A percentile compares a stretch with the other conserved stretches of the same genome.
These are phyloP conservation scores for Arthrobotrys pseudoclavata DNA, from an alignment of 2,329 filamentous ascomycete species.

Conservation along the genomic window DNA sequence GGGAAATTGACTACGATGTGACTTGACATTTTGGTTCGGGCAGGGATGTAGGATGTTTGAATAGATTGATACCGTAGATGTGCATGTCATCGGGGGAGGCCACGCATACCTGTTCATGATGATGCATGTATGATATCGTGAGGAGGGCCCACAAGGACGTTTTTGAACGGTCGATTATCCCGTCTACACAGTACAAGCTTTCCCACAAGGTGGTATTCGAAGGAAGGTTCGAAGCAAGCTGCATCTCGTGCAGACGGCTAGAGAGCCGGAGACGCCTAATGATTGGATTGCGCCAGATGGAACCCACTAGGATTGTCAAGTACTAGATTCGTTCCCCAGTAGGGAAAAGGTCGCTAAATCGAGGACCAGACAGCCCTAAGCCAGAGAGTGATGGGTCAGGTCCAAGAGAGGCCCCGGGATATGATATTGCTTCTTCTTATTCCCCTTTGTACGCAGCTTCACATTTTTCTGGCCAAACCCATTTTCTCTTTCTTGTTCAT, in stretches of 20 bases:
- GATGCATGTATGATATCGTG: constrained; percentile 40
- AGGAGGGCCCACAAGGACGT: constrained; percentile 8
- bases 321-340: constrained; percentile 7
- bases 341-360: constrained; percentile 53
- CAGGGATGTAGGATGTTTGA: constrained; percentile 24
- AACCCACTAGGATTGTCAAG: constrained; percentile 23
- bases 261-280: constrained; percentile 37
- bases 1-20: constrained; percentile 30
- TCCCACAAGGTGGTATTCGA: constrained; percentile 35
- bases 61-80: constrained; percentile 36
- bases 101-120: constrained; percentile 24
- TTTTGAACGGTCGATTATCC: constrained; percentile 4
- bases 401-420: constrained; percentile 14
- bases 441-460: constrained; percentile 51
- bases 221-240: constrained; percentile 41
- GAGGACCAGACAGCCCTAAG: constrained; percentile 30
- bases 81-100: constrained; percentile 55
- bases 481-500: constrained; percentile 42
- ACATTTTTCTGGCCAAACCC: constrained; percentile 35
- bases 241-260: constrained; percentile 41
- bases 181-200: constrained; percentile 12
- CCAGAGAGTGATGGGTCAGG: constrained; percentile 43
- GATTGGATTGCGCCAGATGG: constrained; percentile 58
- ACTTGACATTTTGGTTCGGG: constrained; percentile 42
- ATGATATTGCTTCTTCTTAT: constrained; percentile 40